Evolutionary conservation across 176 grass and related monocot species (phyloP).

Genomic region (Bromus sterilis): DNA sequence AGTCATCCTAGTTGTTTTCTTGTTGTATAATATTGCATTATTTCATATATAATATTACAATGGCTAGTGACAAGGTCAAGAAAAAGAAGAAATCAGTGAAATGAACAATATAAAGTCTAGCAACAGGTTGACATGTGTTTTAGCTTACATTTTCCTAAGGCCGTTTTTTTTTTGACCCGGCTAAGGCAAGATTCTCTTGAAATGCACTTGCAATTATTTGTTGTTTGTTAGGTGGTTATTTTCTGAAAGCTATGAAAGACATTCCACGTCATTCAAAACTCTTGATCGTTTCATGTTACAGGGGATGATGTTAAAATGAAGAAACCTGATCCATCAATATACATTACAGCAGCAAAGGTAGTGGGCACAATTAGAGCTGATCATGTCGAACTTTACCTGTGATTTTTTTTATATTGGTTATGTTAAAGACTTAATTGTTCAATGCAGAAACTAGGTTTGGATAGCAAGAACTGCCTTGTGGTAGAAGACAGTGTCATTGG

Average conservation of each 20-base stretch:
- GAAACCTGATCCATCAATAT: slow-evolving; percentile 95
- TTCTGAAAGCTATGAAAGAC: neutral
- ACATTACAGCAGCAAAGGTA: slow-evolving; percentile 77
- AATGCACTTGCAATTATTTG: neutral
- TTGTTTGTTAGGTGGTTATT: neutral
- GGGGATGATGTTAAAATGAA: slow-evolving; percentile 96
- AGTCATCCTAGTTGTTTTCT: neutral
- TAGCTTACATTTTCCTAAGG: neutral
- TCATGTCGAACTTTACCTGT: neutral
- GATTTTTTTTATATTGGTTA: neutral
- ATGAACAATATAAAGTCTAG: neutral
- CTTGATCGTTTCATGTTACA: slow-evolving; percentile 23
- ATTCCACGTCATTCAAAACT: neutral
- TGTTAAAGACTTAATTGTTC: slow-evolving; percentile 12
- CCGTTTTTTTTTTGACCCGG: neutral
- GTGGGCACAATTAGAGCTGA: neutral
- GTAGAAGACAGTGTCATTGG: slow-evolving; percentile 99
- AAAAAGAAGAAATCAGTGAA: neutral
- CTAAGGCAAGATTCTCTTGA: neutral
- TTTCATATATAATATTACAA: neutral
- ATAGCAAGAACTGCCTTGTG: slow-evolving; percentile 80
- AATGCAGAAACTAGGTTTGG: slow-evolving; percentile 67
- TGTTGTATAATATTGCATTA: neutral
- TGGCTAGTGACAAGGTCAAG: neutral
- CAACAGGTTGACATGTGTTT: slow-evolving; percentile 6